These are phyloP conservation scores for Lithospermum erythrorhizon DNA, from an alignment of 257 asterid species.

Conservation along the genomic window DNA sequence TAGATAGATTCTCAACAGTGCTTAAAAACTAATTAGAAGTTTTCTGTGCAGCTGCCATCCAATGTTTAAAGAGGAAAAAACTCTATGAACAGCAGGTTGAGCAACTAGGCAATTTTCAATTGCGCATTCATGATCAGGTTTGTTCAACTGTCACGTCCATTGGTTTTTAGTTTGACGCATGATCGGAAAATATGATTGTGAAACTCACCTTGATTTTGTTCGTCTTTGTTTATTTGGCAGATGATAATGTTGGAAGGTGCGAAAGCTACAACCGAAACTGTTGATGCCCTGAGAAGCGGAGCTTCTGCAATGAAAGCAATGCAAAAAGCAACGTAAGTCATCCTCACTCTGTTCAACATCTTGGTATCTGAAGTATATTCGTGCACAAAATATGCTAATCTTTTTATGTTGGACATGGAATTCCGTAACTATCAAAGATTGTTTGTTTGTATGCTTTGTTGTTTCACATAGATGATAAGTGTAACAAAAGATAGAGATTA, in stretches of 20 bases:
- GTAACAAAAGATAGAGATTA: too few species aligned
- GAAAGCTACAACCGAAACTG: slow-evolving; percentile 50
- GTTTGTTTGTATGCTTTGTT: background rate
- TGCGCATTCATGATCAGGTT: slow-evolving; percentile 91
- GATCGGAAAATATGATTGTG: background rate
- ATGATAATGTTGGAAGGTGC: slow-evolving; percentile 49
- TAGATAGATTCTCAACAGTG: background rate
- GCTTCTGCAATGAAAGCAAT: slow-evolving; percentile 45
- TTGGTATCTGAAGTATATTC: background rate
- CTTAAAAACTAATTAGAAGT: background rate
- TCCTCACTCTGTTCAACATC: background rate
- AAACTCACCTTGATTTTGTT: background rate
- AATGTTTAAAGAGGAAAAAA: slow-evolving; percentile 76
- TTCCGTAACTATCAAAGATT: background rate
- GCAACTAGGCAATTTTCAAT: slow-evolving; percentile 60
- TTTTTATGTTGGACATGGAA: background rate
- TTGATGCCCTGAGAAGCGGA: slow-evolving; percentile 42
- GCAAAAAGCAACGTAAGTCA: slow-evolving; percentile 43
- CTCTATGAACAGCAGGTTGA: slow-evolving; percentile 76
- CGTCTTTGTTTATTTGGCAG: slow-evolving; percentile 14
- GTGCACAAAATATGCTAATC: background rate
- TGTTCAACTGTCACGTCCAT: background rate
- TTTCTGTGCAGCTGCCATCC: slow-evolving; percentile 62
- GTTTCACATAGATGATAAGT: background rate
- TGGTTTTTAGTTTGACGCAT: background rate